phyloP scores from a whole-genome alignment of 192 early-diverging fungal species.

The Umbelopsis isabellina region DNA sequence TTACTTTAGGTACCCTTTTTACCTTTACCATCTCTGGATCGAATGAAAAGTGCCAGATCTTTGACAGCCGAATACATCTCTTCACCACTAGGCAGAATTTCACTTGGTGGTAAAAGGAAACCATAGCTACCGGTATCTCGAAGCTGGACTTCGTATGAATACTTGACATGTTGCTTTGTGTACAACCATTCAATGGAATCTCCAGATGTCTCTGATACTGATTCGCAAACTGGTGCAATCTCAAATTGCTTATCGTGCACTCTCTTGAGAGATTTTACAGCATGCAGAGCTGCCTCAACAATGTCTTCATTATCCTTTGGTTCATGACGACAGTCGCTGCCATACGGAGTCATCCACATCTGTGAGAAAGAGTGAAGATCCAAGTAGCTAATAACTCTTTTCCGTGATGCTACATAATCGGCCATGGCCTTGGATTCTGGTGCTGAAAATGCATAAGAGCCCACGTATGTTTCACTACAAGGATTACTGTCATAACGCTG shows the following conservation, averaged over 20 bases:
- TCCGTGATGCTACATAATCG: constrained; percentile 36
- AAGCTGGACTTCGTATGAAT: constrained; percentile 50
- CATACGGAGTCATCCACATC: constrained; percentile 58
- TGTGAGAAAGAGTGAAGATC: constrained; percentile 54
- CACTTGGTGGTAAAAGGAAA: constrained; percentile 48
- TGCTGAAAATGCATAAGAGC: constrained; percentile 41
- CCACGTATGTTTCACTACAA: constrained; percentile 47
- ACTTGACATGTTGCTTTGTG: constrained; percentile 44
- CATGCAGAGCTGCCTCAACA: constrained; percentile 39
- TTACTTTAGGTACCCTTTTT: constrained; percentile 9
- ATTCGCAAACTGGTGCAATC: constrained; percentile 45
- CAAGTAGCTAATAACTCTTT: constrained; percentile 39
- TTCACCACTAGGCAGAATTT: constrained; percentile 49
- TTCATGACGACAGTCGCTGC: constrained; percentile 37
- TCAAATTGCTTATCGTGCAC: constrained; percentile 44
- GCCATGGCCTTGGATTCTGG: constrained; percentile 45
- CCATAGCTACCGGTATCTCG: constrained; percentile 48
- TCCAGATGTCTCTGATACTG: constrained; percentile 44
- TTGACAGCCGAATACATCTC: constrained; percentile 46
- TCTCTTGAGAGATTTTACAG: constrained; percentile 38
- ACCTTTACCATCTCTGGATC: constrained; percentile 14
- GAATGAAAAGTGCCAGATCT: constrained; percentile 41
- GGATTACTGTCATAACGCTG: constrained; percentile 38
- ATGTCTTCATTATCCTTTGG: constrained; percentile 44
- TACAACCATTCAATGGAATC: constrained; percentile 42